Evolutionary conservation across 2,329 filamentous ascomycete species (phyloP).

Genomic region (Fusarium tupiense): DNA sequence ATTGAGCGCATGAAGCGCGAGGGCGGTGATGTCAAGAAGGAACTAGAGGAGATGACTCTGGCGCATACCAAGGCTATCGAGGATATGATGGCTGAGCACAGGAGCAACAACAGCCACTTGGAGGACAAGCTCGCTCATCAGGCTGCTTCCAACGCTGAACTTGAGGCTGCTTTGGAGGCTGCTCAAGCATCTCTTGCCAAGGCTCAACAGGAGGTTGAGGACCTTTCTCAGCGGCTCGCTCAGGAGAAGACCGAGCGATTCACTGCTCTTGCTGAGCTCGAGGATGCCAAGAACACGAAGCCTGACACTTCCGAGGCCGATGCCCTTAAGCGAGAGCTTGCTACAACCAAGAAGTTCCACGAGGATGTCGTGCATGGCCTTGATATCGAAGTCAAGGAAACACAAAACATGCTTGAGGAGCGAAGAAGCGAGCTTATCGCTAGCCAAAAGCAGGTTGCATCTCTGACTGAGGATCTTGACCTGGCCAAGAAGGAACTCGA

Average conservation of each 20-base stretch:
- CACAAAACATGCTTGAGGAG: slow-evolving; percentile 50
- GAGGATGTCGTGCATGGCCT: slow-evolving; percentile 53
- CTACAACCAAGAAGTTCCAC: slow-evolving; percentile 57
- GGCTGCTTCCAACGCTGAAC: slow-evolving; percentile 48
- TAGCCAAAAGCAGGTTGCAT: slow-evolving; percentile 48
- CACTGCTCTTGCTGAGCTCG: slow-evolving; percentile 68
- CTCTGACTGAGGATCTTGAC: slow-evolving; percentile 55
- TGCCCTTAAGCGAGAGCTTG: slow-evolving; percentile 61
- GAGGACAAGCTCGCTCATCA: slow-evolving; percentile 52
- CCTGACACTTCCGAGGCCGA: slow-evolving; percentile 66
- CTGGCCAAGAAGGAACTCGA: slow-evolving; percentile 64
- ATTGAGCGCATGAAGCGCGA: slow-evolving; percentile 54
- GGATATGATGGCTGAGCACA: slow-evolving; percentile 53
- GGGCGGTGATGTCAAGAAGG: slow-evolving; percentile 50
- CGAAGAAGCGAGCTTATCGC: slow-evolving; percentile 48
- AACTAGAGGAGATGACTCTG: slow-evolving; percentile 56
- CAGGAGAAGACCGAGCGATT: slow-evolving; percentile 69
- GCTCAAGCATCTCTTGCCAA: slow-evolving; percentile 57
- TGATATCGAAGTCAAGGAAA: slow-evolving; percentile 48
- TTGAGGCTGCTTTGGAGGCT: slow-evolving; percentile 49
- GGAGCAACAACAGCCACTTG: slow-evolving; percentile 45
- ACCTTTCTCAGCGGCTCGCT: slow-evolving; percentile 63
- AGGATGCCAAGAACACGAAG: slow-evolving; percentile 65
- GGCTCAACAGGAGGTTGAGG: slow-evolving; percentile 58
- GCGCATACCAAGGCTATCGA: slow-evolving; percentile 52